These are phyloP conservation scores for Alternaria incomplexa DNA, from an alignment of 2,329 filamentous ascomycete genomes.

Conservation along the genomic window DNA sequence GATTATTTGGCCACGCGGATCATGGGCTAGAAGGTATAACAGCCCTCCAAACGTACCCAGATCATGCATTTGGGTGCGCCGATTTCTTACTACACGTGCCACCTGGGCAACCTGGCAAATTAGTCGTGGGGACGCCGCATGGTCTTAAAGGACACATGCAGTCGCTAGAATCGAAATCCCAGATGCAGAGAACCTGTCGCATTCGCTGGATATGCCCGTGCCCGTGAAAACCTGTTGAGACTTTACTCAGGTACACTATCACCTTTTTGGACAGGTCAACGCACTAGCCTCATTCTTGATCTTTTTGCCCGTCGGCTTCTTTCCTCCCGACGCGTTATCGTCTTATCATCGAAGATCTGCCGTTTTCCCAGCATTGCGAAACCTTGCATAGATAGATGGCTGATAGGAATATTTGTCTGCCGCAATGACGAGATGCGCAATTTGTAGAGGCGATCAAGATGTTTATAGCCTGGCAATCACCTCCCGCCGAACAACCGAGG, in stretches of 20 bases:
- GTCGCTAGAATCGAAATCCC: not conserved
- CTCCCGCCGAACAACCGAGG: not conserved
- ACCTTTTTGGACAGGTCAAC: not conserved
- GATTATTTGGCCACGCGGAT: not conserved
- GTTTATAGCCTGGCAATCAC: not conserved
- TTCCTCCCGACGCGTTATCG: slow-evolving; percentile 4
- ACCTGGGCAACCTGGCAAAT: not conserved
- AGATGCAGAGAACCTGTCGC: not conserved
- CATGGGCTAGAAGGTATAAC: not conserved
- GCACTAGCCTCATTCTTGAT: not conserved
- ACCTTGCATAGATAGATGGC: not conserved
- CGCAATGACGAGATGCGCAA: not conserved
- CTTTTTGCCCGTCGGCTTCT: slow-evolving; percentile 1
- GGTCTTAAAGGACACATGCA: not conserved
- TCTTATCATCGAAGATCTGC: not conserved
- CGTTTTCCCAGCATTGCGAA: not conserved
- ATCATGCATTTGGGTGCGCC: not conserved
- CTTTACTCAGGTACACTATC: not conserved
- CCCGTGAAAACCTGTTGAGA: not conserved
- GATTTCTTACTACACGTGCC: not conserved
- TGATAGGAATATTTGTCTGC: not conserved
- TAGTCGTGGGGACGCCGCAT: not conserved
- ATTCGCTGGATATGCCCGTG: not conserved
- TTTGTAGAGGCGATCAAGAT: not conserved
- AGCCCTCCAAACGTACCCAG: not conserved